Percentiles rank a stretch among this genome's conserved stretches.
phyloP scores from a whole-genome alignment of 2,329 filamentous ascomycete species.

The Paecilomyces niveus region DNA sequence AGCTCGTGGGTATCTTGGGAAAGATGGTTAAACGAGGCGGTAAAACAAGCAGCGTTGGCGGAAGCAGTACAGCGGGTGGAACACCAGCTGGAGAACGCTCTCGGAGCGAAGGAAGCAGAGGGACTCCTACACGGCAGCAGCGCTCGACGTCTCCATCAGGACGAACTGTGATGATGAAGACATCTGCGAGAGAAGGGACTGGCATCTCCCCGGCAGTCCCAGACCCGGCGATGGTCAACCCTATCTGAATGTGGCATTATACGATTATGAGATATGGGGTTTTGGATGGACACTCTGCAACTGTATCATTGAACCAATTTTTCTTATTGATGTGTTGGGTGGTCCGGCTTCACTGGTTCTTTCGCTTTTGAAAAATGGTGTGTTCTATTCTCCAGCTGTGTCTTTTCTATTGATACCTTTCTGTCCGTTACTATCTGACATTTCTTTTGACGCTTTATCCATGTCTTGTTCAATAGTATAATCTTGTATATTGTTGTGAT shows the following conservation, averaged over 20 bases:
- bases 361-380: neutral
- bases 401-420: neutral
- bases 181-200: neutral
- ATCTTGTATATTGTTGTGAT: neutral
- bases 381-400: neutral
- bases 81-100: constrained; percentile 20
- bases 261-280: neutral
- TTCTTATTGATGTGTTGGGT: neutral
- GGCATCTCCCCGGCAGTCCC: constrained; percentile 17
- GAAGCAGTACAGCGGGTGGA: constrained; percentile 23
- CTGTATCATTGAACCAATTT: neutral
- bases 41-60: constrained; percentile 22
- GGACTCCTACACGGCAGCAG: constrained; percentile 10
- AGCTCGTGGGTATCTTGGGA: constrained; percentile 76
- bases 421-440: neutral
- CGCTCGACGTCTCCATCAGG: constrained; percentile 11
- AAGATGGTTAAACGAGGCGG: constrained; percentile 77
- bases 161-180: neutral
- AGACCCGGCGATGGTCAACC: constrained; percentile 26
- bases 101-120: constrained; percentile 24
- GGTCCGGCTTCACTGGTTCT: neutral
- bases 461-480: neutral
- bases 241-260: constrained; percentile 12
- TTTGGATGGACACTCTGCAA: neutral
- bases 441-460: neutral